Evolutionary conservation across 371 early-diverging fungal genomes (phyloP), one percentile per base, ranked within the genome.

Genomic region (Saksenaea vasiformis): DNA sequence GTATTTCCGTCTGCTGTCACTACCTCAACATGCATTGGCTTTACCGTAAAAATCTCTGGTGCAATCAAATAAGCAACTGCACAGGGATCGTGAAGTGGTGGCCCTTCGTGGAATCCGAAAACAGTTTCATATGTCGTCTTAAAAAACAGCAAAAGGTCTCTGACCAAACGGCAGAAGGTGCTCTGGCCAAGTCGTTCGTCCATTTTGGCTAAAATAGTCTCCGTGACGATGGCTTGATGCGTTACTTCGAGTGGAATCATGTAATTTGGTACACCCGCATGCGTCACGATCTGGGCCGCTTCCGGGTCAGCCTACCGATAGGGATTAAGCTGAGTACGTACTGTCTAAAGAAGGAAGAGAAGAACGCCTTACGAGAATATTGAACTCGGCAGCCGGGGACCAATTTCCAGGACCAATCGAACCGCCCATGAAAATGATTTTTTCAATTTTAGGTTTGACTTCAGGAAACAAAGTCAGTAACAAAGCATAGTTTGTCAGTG

Each of bases 231-330:
- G 0, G 68, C 71, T 0, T 62, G 57, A 55, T 68, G 74, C 0
- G 79, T 75, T 14, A 71, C 68, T n/a, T 79, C 78, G 19, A 79
- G 62, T 5, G 79, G 79, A 0, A 75, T 68, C 64, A 79, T 58
- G 19, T 47, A 47, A 10, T 19, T 22, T 22, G 47, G 47, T 15
- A 62, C 13, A 0, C 71, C 78, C n/a, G 79, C 51, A 34, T 74
- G 38, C 2, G 73, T 27, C 14, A 78, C 75, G 0, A 76, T 68
- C 8, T 78, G 74, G 0, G 69, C 65, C 0, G 77, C 78, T 44
- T 78, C 78, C 5, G 78, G 78, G 39, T 78, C 78, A 41, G 39
- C 54, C 61, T 65, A 28, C 11, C 8, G 24, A 14, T 8, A 58
- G 9, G 8, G 5, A 7, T 0, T 22, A 15, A 14, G 4, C 1